These are phyloP conservation scores for Phytopythium chamaehyphon DNA, from an alignment of 352 stramenopile species.

Conservation along the genomic window DNA sequence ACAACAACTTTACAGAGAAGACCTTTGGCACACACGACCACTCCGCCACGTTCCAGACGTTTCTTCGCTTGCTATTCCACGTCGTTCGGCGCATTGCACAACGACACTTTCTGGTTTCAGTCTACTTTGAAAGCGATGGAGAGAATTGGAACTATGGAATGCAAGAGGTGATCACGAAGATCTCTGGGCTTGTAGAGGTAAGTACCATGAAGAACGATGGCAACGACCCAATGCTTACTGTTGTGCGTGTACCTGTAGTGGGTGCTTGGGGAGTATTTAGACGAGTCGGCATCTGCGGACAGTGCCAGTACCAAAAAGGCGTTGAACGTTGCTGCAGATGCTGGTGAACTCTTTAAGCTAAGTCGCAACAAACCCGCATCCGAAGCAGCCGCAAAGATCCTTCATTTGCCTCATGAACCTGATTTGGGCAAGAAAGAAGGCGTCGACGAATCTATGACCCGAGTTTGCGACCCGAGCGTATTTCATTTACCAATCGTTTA, in stretches of 20 bases:
- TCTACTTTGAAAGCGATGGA: slow-evolving; percentile 58
- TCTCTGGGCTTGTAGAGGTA: slow-evolving; percentile 64
- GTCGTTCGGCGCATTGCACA: slow-evolving; percentile 60
- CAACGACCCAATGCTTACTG: not conserved
- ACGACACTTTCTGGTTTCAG: slow-evolving; percentile 57
- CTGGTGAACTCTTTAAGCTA: slow-evolving; percentile 50
- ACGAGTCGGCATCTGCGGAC: slow-evolving; percentile 26
- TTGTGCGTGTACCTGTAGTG: slow-evolving; percentile 17
- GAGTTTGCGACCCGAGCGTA: slow-evolving; percentile 67
- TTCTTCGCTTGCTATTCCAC: slow-evolving; percentile 60
- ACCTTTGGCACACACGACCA: slow-evolving; percentile 66
- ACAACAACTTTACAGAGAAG: slow-evolving; percentile 69
- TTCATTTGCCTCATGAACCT: slow-evolving; percentile 18
- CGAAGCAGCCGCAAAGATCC: slow-evolving; percentile 16
- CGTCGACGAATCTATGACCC: slow-evolving; percentile 19
- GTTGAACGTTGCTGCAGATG: slow-evolving; percentile 7
- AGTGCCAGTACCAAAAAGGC: slow-evolving; percentile 14
- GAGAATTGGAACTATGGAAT: slow-evolving; percentile 69
- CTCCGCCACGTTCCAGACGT: slow-evolving; percentile 64
- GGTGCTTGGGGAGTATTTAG: slow-evolving; percentile 66
- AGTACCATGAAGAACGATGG: not conserved
- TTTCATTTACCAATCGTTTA: slow-evolving; percentile 77
- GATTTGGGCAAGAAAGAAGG: slow-evolving; percentile 15
- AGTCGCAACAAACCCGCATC: slow-evolving; percentile 52
- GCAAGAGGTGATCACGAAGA: slow-evolving; percentile 57